Base-by-base conservation (phyloP, 2,329 filamentous ascomycete genomes). In the Sporothrix protearum region DNA sequence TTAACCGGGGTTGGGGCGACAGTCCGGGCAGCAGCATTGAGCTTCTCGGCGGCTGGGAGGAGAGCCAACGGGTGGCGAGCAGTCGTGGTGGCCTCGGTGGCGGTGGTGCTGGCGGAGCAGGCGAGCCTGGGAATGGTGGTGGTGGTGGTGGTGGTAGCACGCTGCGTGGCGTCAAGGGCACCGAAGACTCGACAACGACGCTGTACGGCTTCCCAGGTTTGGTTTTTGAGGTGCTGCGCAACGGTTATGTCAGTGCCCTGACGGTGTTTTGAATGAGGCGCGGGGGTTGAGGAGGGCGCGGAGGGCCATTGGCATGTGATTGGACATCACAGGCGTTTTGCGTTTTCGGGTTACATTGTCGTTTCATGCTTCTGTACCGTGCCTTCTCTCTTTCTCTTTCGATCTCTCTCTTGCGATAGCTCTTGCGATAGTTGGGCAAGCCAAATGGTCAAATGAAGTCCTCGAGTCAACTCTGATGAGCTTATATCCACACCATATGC, bases 201-300 rank as follows among this genome's bases (percentile, higher is more conserved):
- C 81, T 99, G 36, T 98, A 93, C 82, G 94, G 95, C 0, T 97
- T 97, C 77, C 95, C 96, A 0, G 95, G 96, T 0, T 82, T 98
- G 80, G 89, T 97, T 63, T 98, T 99, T 82, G 96, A 99, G 82
- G 95, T 99, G 36, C 82, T 98, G 80, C 94, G 92, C 88, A 97
- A 97, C 78, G 94, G 92, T 3, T 91, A 89, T 73, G 92, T 99
- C 30, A 96, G 93, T 80, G 92, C 92, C 33, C 84, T 98, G 79
- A 98, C 95, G 10, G 89, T 97, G 30, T 97, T 94, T 83, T 97
- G 79, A 87, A 47, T 7, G 61, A 47, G n/a, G 14, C 16, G 10
- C 9, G 19, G 19, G 28, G 55, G 3, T 19, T 47, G 14, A 47
- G 14, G 42, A 16, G 10, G 6, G 14, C 3, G 1, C 4, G 12